These are phyloP conservation scores for Hibiscus trionum DNA, from an alignment of 345 rosid species.

Conservation along the genomic window DNA sequence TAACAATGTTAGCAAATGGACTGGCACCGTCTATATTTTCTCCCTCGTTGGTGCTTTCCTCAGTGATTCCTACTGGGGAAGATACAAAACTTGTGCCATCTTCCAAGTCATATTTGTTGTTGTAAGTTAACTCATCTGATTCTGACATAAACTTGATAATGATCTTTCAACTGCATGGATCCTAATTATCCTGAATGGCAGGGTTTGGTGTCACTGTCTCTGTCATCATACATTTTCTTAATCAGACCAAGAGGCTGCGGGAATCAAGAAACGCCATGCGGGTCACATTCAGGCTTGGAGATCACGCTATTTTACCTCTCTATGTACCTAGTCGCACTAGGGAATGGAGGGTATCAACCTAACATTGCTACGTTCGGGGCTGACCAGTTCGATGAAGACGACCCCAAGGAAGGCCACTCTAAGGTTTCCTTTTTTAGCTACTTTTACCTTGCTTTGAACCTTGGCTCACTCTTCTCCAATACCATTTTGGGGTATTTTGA, in stretches of 20 bases:
- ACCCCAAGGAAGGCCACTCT: conserved; percentile 72
- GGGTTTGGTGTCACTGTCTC: conserved; percentile 72
- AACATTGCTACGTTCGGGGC: conserved; percentile 94
- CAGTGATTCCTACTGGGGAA: conserved; percentile 98
- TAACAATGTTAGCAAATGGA: conserved; percentile 98
- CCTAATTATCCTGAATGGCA: conserved; percentile 22
- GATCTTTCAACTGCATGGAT: neutral
- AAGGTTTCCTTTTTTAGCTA: conserved; percentile 94
- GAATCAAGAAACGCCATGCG: conserved; percentile 51
- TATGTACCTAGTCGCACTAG: conserved; percentile 77
- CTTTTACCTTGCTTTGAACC: conserved; percentile 88
- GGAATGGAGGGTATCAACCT: conserved; percentile 98
- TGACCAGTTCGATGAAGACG: conserved; percentile 90
- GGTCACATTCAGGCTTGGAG: conserved; percentile 59
- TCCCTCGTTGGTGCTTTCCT: conserved; percentile 97
- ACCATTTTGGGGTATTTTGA: conserved; percentile 85
- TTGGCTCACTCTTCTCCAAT: conserved; percentile 94
- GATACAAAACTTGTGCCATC: conserved; percentile 97
- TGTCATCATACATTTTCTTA: conserved; percentile 74
- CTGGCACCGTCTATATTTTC: conserved; percentile 99
- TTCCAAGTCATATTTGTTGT: conserved; percentile 89
- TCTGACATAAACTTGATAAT: neutral
- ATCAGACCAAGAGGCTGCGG: conserved; percentile 86
- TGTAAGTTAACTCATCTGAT: conserved; percentile 37
- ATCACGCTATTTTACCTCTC: conserved; percentile 80